Evolutionary conservation across 2,329 filamentous ascomycete genomes (phyloP).

Genomic region (Beauveria sp.): DNA sequence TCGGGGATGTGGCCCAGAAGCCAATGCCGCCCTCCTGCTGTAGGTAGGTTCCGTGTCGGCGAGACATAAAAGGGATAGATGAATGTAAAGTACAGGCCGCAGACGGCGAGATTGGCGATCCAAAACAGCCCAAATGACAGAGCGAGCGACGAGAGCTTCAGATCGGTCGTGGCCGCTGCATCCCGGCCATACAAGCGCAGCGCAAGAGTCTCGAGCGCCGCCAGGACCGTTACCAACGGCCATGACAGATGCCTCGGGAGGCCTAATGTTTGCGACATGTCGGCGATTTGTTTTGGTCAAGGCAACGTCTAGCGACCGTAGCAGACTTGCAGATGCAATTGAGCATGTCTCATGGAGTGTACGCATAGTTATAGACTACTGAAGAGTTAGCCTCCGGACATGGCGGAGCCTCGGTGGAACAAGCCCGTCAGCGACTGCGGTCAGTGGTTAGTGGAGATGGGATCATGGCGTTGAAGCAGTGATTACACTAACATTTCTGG

Average conservation of each 20-base stretch:
- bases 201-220: not conserved
- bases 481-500: not conserved
- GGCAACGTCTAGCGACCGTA: not conserved
- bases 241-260: not conserved
- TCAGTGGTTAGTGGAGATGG: not conserved
- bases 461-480: not conserved
- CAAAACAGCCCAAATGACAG: conserved; percentile 28
- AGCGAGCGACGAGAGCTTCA: conserved; percentile 19
- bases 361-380: too few species aligned
- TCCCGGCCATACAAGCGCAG: not conserved
- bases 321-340: not conserved
- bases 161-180: not conserved
- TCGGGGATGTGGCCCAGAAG: conserved; percentile 39
- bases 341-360: not conserved
- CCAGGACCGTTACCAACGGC: not conserved
- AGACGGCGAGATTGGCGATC: conserved; percentile 17
- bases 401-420: not conserved
- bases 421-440: not conserved
- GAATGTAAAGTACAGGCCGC: conserved; percentile 27
- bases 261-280: not conserved
- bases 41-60: conserved; percentile 35
- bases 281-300: not conserved
- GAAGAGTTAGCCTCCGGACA: not conserved
- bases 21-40: conserved; percentile 34
- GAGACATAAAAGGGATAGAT: conserved; percentile 37